Conservation (phyloP, 1,284 basidiomycete genomes). For the Ustilago curta region DNA sequence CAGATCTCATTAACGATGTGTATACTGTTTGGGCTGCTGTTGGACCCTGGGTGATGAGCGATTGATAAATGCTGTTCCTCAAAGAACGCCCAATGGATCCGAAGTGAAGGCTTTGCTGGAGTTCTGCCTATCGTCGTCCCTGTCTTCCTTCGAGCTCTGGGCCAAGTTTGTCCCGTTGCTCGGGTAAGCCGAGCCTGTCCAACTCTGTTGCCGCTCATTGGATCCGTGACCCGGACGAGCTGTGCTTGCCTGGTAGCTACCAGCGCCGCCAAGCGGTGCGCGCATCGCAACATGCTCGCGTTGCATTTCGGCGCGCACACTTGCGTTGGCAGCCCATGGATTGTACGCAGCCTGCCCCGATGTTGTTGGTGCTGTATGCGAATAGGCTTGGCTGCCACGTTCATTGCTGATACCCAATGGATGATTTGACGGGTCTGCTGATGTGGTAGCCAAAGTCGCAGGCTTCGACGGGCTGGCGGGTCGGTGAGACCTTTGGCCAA, state of each 20-base stretch:
- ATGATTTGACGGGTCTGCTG: neutral
- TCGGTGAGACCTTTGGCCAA: neutral
- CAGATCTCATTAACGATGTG: neutral
- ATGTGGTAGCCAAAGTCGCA: neutral
- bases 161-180: neutral
- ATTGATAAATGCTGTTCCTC: neutral
- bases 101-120: slow-evolving; percentile 16
- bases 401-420: neutral
- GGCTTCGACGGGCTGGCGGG: slow-evolving; percentile 22
- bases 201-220: slow-evolving; percentile 18
- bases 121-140: slow-evolving; percentile 1
- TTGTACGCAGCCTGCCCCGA: slow-evolving; percentile 20
- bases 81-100: slow-evolving; percentile 40
- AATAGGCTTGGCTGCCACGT: neutral
- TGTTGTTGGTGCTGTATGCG: neutral
- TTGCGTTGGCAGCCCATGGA: slow-evolving; percentile 36
- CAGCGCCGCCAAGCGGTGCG: slow-evolving; percentile 1
- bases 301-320: slow-evolving; percentile 42
- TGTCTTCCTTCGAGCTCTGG: neutral
- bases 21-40: neutral
- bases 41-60: too few relatives aligned
- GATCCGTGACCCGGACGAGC: slow-evolving; percentile 5
- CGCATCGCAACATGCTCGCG: slow-evolving; percentile 45
- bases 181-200: slow-evolving; percentile 4
- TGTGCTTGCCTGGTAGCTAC: neutral